These are phyloP conservation scores for Austroboletus niveus DNA, from an alignment of 1,284 basidiomycete genomes.

Conservation along the genomic window DNA sequence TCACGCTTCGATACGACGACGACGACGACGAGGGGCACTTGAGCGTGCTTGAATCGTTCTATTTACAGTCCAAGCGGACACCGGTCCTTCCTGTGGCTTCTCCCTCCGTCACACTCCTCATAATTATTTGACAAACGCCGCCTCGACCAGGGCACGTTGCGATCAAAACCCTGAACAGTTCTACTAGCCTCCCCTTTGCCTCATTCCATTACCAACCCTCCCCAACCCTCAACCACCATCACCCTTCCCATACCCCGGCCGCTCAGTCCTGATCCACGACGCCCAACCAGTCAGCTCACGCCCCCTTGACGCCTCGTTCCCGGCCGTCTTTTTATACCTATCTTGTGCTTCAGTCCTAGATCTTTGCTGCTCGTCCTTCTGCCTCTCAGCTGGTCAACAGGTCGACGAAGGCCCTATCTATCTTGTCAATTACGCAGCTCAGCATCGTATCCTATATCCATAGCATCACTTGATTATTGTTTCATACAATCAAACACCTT, in stretches of 20 bases:
- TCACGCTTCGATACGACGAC: conserved; percentile 13
- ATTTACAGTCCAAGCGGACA: conserved; percentile 18
- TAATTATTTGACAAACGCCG: conserved; percentile 42
- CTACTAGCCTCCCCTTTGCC: conserved; percentile 58
- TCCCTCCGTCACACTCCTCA: conserved; percentile 21
- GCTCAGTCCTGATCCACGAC: conserved; percentile 37
- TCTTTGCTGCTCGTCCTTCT: conserved; percentile 36
- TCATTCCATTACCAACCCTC: conserved; percentile 50
- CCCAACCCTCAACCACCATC: conserved; percentile 40
- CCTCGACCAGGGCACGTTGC: conserved; percentile 69
- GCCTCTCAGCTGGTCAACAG: conserved; percentile 34
- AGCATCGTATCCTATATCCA: conserved; percentile 42
- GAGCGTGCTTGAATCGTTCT: conserved; percentile 25
- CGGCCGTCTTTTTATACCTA: conserved; percentile 60
- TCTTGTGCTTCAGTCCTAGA: conserved; percentile 45
- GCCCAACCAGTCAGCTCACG: conserved; percentile 39
- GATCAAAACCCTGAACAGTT: conserved; percentile 58
- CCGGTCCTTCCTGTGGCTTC: conserved; percentile 13
- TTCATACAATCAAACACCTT: conserved; percentile 43
- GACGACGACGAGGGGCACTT: conserved; percentile 11
- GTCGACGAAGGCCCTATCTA: conserved; percentile 42
- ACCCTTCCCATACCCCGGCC: conserved; percentile 25
- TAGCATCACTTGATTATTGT: conserved; percentile 49
- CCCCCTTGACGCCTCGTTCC: conserved; percentile 36
- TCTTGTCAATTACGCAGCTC: conserved; percentile 44